Base-by-base conservation (phyloP, 129 eudicot genomes). In the Calendula officinalis region DNA sequence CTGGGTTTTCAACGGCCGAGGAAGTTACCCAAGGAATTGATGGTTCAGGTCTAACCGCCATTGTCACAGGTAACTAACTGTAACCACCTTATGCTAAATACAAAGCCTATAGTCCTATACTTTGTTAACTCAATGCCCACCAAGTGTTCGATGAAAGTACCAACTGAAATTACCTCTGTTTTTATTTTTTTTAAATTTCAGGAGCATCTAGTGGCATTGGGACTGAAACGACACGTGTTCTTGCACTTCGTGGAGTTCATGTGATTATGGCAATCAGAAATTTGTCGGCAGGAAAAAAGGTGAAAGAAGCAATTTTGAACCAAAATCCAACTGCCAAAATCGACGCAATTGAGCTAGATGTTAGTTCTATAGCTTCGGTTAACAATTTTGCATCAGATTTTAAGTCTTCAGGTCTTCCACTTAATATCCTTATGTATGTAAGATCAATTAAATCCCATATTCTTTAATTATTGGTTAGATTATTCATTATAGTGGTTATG, bases 151-250 rank as follows among this genome's bases (percentile, higher is more conserved):
- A 60, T 37, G 15, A 68, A 68, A 68, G 42, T 43, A 5, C 74
- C 12, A 2, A 67, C 42, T 41, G 55, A 67, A 49, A 33, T 43
- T 22, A 22, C 30, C 33, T n/a, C 15, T 11, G 14, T 8, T 53
- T 37, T 17, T 37, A 3, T 37, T 47, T 37, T 17, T 37, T 4
- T 37, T 47, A 9, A 40, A 15, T 64, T 34, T 30, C 62, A 77
- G 94, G 94, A 49, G 95, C 88, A 51, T 75, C 88, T 46, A 76
- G 91, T 64, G 95, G 91, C 13, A 74, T 87, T 55, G 91, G 91
- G 39, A 66, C 77, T 0, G 88, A 84, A 74, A 87, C 95, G 17
- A 78, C 88, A 16, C 80, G 95, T 2, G 88, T 87, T 5, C 95
- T 87, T 75, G 90, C 87, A 27, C 71, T 81, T 64, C 90, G 90